Percentiles rank a stretch among this genome's conserved stretches.
Evolutionary conservation across 768 basidiomycete genomes (phyloP).

Genomic region (Boletus pseudo-olivaceus): DNA sequence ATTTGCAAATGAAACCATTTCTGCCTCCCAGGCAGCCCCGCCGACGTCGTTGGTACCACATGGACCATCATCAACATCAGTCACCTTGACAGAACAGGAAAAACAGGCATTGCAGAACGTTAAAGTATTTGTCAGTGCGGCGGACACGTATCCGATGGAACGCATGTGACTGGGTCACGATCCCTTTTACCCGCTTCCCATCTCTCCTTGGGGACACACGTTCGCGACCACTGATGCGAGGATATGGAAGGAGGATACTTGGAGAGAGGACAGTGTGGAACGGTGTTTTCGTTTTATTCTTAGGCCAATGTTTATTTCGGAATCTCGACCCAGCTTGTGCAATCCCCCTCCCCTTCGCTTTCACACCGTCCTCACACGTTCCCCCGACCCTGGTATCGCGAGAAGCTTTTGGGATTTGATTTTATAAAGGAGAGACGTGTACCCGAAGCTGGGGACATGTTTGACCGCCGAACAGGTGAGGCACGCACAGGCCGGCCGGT

Average conservation of each 20-base stretch:
- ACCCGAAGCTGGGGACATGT: not conserved
- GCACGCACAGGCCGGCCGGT: no score
- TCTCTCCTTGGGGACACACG: not conserved
- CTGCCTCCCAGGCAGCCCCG: conserved; percentile 2
- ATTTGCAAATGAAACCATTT: conserved; percentile 23
- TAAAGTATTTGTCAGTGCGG: conserved; percentile 67
- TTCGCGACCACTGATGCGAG: not conserved
- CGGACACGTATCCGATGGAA: conserved; percentile 72
- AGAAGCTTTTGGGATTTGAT: conserved; percentile 25
- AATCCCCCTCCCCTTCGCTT: not conserved
- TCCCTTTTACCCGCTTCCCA: not conserved
- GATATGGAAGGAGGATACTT: not conserved
- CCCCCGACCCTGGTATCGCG: not conserved
- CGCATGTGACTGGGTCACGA: conserved; percentile 43
- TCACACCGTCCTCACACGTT: not conserved
- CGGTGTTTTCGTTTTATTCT: not conserved
- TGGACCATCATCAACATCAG: conserved; percentile 17
- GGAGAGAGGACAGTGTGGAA: not conserved
- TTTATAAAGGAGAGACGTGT: not conserved
- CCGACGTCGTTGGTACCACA: conserved; percentile 30
- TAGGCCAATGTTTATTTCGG: conserved; percentile 1
- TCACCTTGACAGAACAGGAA: conserved; percentile 31
- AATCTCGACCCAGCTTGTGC: not conserved
- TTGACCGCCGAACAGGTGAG: not conserved
- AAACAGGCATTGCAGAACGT: conserved; percentile 29